Conservation (phyloP, 106 monocot genomes). For the Iris macrosiphon region DNA sequence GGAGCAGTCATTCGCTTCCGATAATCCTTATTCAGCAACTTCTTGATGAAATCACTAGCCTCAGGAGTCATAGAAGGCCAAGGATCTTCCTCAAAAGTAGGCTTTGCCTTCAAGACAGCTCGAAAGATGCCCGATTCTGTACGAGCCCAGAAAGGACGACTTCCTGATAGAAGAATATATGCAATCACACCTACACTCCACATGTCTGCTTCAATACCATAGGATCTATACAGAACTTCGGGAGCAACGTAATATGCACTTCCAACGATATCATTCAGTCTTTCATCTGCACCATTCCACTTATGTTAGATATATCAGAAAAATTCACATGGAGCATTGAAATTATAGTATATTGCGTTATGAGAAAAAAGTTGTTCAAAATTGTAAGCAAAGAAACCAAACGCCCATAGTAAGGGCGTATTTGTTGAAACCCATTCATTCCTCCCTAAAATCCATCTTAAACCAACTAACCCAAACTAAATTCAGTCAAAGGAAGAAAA, state of each 20-base stretch:
- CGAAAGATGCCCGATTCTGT: constrained; percentile 86
- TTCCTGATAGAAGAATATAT: constrained; percentile 83
- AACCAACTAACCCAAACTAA: no score
- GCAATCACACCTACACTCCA: constrained; percentile 92
- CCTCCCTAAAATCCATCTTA: no score
- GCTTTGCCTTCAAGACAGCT: constrained; percentile 69
- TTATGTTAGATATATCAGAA: background rate
- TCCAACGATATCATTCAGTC: constrained; percentile 78
- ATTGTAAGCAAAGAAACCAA: no score
- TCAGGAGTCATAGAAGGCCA: constrained; percentile 68
- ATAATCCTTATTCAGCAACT: constrained; percentile 67
- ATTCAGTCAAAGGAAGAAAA: no score
- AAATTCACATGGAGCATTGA: no score
- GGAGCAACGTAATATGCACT: constrained; percentile 78
- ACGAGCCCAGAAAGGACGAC: constrained; percentile 85
- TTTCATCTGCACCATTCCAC: constrained; percentile 49
- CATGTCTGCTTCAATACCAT: constrained; percentile 91
- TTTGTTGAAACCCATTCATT: no score
- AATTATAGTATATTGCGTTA: no score
- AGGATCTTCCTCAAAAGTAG: constrained; percentile 69
- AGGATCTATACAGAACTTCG: constrained; percentile 74
- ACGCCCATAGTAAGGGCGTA: no score
- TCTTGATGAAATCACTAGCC: constrained; percentile 70
- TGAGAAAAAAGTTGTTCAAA: no score
- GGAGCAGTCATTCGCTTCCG: constrained; percentile 49